Evolutionary conservation across 1,139 yeast species (phyloP).

Genomic region (Candida sp.): DNA sequence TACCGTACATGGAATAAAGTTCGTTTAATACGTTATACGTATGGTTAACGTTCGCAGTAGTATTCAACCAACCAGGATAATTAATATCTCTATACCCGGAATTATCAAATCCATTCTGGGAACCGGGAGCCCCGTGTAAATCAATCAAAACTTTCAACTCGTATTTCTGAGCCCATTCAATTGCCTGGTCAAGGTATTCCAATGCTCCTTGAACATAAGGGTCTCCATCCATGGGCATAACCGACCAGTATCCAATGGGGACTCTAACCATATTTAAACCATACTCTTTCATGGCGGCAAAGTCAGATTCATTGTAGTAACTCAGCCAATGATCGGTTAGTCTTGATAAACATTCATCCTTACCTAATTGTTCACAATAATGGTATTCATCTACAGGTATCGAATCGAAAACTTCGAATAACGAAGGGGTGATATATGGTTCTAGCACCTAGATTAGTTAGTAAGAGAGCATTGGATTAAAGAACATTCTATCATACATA

Average conservation of each 20-base stretch:
- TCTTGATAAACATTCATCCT: constrained; percentile 35
- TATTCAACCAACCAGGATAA: constrained; percentile 49
- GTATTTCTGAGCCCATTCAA: constrained; percentile 50
- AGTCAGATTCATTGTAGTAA: constrained; percentile 55
- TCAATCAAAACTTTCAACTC: constrained; percentile 60
- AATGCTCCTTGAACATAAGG: constrained; percentile 61
- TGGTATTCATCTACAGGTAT: constrained; percentile 61
- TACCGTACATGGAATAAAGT: constrained; percentile 45
- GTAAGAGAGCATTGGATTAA: not conserved
- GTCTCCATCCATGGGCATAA: constrained; percentile 43
- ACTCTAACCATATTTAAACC: constrained; percentile 63
- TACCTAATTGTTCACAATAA: constrained; percentile 45
- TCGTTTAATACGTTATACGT: constrained; percentile 42
- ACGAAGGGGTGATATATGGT: constrained; percentile 62
- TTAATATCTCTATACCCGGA: constrained; percentile 52
- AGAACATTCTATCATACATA: constrained; percentile 5
- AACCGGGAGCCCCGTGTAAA: constrained; percentile 65
- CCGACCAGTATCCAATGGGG: constrained; percentile 72
- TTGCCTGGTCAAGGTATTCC: constrained; percentile 49
- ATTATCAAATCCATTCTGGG: constrained; percentile 72
- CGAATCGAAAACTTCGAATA: constrained; percentile 38
- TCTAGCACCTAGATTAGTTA: constrained; percentile 38
- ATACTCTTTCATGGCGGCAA: constrained; percentile 37
- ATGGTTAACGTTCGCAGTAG: constrained; percentile 35
- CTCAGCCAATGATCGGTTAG: constrained; percentile 52